phyloP scores from a whole-genome alignment of 1,139 yeast species.

The Hyphopichia fennica region DNA sequence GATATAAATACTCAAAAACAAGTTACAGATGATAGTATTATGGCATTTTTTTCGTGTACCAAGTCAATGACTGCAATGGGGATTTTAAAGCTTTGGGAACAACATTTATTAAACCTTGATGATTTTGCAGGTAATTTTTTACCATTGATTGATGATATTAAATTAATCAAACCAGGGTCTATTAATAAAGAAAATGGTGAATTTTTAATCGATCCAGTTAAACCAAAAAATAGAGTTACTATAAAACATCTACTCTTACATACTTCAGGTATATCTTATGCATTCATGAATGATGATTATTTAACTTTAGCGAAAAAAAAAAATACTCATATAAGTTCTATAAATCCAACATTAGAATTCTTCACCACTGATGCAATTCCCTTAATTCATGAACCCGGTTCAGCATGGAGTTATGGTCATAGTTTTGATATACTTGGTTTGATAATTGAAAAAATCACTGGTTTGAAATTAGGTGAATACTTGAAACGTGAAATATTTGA shows the following conservation, averaged over 20 bases:
- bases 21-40: slow-evolving; percentile 25
- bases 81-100: slow-evolving; percentile 44
- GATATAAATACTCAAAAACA: slow-evolving; percentile 20
- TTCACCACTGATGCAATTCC: slow-evolving; percentile 38
- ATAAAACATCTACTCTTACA: slow-evolving; percentile 50
- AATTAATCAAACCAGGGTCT: slow-evolving; percentile 36
- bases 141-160: slow-evolving; percentile 43
- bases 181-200: slow-evolving; percentile 37
- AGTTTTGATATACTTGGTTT: slow-evolving; percentile 56
- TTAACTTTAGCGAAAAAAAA: slow-evolving; percentile 18
- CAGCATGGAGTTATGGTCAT: slow-evolving; percentile 51
- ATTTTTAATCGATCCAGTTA: slow-evolving; percentile 25
- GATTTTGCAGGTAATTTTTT: slow-evolving; percentile 36
- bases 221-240: slow-evolving; percentile 41
- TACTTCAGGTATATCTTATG: slow-evolving; percentile 53
- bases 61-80: slow-evolving; percentile 51
- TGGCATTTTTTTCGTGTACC: slow-evolving; percentile 48
- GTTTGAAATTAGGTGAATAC: slow-evolving; percentile 42
- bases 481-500: slow-evolving; percentile 38
- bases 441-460: slow-evolving; percentile 43
- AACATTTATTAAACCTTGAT: slow-evolving; percentile 43
- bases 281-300: slow-evolving; percentile 38
- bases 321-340: slow-evolving; percentile 18
- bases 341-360: slow-evolving; percentile 24
- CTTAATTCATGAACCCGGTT: slow-evolving; percentile 53